A percentile compares a stretch with the other conserved stretches of the same genome.
Conservation (phyloP, 2,329 filamentous ascomycete genomes). For the Diaporthe citriasiana region DNA sequence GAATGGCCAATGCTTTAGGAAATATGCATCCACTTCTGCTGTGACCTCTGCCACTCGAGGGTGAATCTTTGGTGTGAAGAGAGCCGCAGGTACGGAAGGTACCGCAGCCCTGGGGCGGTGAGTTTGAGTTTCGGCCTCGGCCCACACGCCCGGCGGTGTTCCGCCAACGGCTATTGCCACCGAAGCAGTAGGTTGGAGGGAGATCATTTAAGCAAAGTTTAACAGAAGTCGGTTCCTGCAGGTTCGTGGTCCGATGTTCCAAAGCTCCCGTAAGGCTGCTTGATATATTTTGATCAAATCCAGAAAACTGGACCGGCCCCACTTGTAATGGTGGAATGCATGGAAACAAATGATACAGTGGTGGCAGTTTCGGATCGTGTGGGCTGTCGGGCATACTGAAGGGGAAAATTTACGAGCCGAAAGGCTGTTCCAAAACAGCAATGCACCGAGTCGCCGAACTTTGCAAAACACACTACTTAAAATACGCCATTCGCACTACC, state of each 20-base stretch:
- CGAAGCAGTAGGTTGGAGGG: not conserved
- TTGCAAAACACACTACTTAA: not conserved
- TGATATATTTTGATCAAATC: not conserved
- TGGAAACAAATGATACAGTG: not conserved
- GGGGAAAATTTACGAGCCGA: not conserved
- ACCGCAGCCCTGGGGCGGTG: not conserved
- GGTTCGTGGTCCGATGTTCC: not conserved
- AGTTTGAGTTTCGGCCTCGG: not conserved
- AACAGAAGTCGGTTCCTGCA: not conserved
- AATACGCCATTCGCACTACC: not conserved
- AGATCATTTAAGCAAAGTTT: conserved; percentile 18
- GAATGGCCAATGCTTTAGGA: conserved; percentile 56
- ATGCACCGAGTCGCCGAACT: not conserved
- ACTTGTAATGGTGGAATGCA: not conserved
- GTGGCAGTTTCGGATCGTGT: too few species aligned
- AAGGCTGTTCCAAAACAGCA: conserved; percentile 5
- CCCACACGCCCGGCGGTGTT: not conserved
- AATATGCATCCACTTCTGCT: conserved; percentile 55
- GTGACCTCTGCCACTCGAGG: conserved; percentile 43
- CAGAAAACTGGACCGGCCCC: not conserved
- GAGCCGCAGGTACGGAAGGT: not conserved
- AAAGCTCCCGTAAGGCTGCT: not conserved
- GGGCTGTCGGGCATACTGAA: conserved; percentile 3
- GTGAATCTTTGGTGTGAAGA: conserved; percentile 6
- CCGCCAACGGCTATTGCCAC: not conserved